Conservation (phyloP, 257 asterid genomes). For the Lithospermum erythrorhizon region DNA sequence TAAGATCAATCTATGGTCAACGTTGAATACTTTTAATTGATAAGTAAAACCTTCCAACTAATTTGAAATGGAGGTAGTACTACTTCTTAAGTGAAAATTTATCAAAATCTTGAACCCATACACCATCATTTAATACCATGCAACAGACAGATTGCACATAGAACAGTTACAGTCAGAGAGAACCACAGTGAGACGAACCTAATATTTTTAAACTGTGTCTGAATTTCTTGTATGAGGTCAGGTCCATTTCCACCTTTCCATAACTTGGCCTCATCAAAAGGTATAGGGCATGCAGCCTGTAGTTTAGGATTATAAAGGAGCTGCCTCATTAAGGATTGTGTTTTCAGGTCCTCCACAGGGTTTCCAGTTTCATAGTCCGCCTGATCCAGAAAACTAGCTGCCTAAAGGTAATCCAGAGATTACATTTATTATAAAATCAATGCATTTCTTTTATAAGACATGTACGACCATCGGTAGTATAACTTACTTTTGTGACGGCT, state of each 20-base stretch:
- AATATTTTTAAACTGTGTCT: constrained; percentile 53
- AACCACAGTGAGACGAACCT: constrained; percentile 26
- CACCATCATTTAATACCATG: not conserved
- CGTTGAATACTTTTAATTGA: no score
- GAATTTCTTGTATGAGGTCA: constrained; percentile 43
- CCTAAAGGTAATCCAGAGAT: constrained; percentile 23
- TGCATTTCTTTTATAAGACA: not conserved
- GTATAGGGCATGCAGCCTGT: constrained; percentile 49
- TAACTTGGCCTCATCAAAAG: constrained; percentile 59
- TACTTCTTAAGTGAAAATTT: not conserved
- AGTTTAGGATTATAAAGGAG: constrained; percentile 33
- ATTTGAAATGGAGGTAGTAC: no score
- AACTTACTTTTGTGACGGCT: constrained; percentile 57
- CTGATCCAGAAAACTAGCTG: constrained; percentile 51
- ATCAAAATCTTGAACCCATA: not conserved
- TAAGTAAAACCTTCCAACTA: no score
- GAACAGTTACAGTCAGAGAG: not conserved
- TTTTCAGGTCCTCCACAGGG: constrained; percentile 38
- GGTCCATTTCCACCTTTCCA: constrained; percentile 72
- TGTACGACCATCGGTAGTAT: not conserved
- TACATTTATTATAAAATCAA: not conserved
- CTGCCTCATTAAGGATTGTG: constrained; percentile 34
- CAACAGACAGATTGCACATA: not conserved
- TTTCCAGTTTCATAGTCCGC: constrained; percentile 62
- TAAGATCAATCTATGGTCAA: no score